Evolutionary conservation across 192 early-diverging fungal genomes (phyloP), one percentile per base, ranked within the genome.

Genomic region (Gamsiella multidivaricata): DNA sequence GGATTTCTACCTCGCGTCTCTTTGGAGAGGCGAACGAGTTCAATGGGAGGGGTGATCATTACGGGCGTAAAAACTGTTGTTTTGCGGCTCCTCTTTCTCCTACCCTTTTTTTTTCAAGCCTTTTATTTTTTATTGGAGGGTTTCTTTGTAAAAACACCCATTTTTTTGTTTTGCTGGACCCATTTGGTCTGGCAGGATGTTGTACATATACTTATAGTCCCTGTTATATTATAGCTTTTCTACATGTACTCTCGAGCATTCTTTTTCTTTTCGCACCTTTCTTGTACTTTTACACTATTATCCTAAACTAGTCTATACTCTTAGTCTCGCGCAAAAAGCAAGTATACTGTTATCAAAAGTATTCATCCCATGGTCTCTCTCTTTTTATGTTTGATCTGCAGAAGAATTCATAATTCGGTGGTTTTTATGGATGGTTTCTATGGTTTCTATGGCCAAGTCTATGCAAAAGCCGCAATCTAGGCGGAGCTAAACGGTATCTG

Each of bases 71-170:
- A 66, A 75, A 73, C 51, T 78, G 74, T 69, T 69, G 74, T 78
- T 78, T 78, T 78, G 74, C 74, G 74, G 74, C 74, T 78, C 74
- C 74, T 78, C 74, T 78, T 69, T 78, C 61, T 69, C 74, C 61
- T 78, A 69, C 54, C 74, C 61, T 78, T 69, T 59, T 54, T 56
- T 56, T 54, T 29, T 69, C 57, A 61, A 60, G 25, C 41, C 60
- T 23, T 46, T 66, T 55, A 47, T 53, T 65, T 22, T 52, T 51
- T 45, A 14, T 34, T 7, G 42, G 39, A 46, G 28, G 54, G 52
- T 49, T 71, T 62, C 51, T 42, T 47, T 45, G 36, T 55, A 5
- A n/a, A 10, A 23, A 26, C 41, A 12, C 23, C n/a, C 39, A 47
- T 5, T 20, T 25, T 54, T 45, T 8, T 41, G 46, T 53, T 37